Evolutionary conservation across 768 basidiomycete genomes (phyloP).

Genomic region (Rhodosporidiobolus odoratus): DNA sequence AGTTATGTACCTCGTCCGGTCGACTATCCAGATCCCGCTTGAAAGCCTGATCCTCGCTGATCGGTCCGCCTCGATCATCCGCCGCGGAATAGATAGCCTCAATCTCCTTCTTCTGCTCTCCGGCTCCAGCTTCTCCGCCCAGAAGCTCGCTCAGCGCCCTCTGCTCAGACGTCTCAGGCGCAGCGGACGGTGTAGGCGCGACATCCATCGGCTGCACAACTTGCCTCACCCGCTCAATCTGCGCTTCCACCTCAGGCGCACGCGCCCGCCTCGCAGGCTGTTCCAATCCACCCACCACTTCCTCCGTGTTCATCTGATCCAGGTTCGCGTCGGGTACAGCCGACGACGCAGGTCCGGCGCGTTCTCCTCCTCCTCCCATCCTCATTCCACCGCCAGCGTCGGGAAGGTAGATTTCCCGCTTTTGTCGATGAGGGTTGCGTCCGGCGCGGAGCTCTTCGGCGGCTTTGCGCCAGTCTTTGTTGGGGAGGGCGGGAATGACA

Average conservation of each 20-base stretch:
- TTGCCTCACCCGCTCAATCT: conserved; percentile 40
- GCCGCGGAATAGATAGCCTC: conserved; percentile 58
- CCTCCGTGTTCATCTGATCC: conserved; percentile 65
- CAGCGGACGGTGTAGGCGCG: not conserved
- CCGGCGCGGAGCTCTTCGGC: conserved; percentile 62
- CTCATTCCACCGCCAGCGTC: conserved; percentile 48
- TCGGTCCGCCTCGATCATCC: conserved; percentile 35
- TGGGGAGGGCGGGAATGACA: conserved; percentile 77
- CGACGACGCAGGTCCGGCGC: conserved; percentile 59
- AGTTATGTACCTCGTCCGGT: conserved; percentile 44
- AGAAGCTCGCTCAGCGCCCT: conserved; percentile 73
- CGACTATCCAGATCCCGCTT: conserved; percentile 75
- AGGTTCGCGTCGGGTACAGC: conserved; percentile 70
- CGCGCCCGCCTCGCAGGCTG: conserved; percentile 49
- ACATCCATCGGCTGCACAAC: conserved; percentile 49
- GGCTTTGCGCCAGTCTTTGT: conserved; percentile 81
- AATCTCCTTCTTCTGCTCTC: conserved; percentile 48
- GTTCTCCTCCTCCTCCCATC: not conserved
- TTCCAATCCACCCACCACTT: conserved; percentile 63
- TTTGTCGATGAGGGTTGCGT: conserved; percentile 22
- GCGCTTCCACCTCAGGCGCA: conserved; percentile 22
- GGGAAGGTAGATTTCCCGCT: conserved; percentile 58
- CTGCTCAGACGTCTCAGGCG: conserved; percentile 59
- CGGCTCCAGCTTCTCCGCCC: conserved; percentile 51
- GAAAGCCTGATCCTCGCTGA: conserved; percentile 59